These are phyloP conservation scores for Ganoderma sinense DNA, from an alignment of 1,284 basidiomycete species.

Conservation along the genomic window DNA sequence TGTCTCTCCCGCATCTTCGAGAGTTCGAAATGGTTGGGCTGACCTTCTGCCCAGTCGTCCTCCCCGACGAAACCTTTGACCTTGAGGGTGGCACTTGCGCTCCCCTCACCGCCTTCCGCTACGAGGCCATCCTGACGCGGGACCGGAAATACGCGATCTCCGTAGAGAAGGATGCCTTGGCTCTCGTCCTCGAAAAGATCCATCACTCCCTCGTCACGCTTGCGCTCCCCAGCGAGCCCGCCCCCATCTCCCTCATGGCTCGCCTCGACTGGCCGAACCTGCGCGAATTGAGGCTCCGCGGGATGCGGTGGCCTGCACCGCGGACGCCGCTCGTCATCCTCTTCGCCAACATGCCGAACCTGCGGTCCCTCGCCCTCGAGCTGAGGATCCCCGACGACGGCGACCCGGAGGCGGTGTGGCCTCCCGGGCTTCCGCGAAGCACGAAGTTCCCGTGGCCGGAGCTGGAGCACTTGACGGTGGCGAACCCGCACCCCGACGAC, in stretches of 20 bases:
- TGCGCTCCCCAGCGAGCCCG: background rate
- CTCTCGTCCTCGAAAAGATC: background rate
- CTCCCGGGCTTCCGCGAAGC: background rate
- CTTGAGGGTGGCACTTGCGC: background rate
- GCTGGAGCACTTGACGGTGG: background rate
- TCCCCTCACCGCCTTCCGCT: background rate
- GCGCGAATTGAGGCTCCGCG: background rate
- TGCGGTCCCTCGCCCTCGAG: background rate
- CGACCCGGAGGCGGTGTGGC: background rate
- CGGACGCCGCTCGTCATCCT: background rate
- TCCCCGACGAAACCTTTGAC: background rate
- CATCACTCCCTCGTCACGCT: background rate
- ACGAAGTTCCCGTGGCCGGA: background rate
- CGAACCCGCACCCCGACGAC: slow-evolving; percentile 9
- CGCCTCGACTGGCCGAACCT: background rate
- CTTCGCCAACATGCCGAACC: background rate
- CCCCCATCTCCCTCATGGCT: background rate
- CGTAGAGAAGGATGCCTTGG: background rate
- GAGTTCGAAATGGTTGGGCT: background rate
- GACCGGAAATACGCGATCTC: background rate
- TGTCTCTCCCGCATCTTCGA: background rate
- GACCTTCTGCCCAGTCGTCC: background rate
- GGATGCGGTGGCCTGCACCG: background rate
- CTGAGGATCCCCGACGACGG: background rate
- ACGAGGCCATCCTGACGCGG: background rate